Evolutionary conservation across 225 moss, liverwort and hornwort species (phyloP).

Genomic region (Bryum argenteum): DNA sequence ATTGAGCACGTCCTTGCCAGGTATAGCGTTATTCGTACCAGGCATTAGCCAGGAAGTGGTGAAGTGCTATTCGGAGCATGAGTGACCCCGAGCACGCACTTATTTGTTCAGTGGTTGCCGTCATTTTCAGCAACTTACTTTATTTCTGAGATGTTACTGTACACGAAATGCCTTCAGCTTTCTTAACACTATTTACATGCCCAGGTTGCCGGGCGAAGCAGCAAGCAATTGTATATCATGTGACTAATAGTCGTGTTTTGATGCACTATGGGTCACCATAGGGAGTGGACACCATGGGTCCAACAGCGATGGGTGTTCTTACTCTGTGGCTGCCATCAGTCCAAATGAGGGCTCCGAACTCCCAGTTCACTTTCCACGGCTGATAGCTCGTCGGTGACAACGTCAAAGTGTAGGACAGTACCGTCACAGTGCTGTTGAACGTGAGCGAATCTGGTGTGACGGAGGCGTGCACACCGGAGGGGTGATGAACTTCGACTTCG

Average conservation of each 20-base stretch:
- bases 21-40: background rate
- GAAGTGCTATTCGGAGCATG: conserved; percentile 7
- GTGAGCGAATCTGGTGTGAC: conserved; percentile 26
- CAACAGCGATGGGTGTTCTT: conserved; percentile 44
- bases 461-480: conserved; percentile 34
- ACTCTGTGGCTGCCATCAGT: conserved; percentile 47
- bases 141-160: conserved; percentile 13
- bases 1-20: too few relatives aligned
- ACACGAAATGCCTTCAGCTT: background rate
- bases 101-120: conserved; percentile 24
- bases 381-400: conserved; percentile 26
- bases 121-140: conserved; percentile 17
- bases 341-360: conserved; percentile 49
- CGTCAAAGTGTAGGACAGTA: conserved; percentile 39
- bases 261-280: background rate
- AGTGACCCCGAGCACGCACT: conserved; percentile 12
- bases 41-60: conserved; percentile 5
- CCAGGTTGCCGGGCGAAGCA: background rate
- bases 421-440: conserved; percentile 18
- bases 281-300: conserved; percentile 30
- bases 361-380: conserved; percentile 37
- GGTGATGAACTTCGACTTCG: conserved; percentile 35
- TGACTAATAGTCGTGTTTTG: background rate
- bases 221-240: background rate
- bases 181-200: conserved; percentile 18